A percentile compares a stretch with the other conserved stretches of the same genome.
These are phyloP conservation scores for Pyrenopolyporus hunteri DNA, from an alignment of 495 filamentous ascomycete genomes.

Conservation along the genomic window DNA sequence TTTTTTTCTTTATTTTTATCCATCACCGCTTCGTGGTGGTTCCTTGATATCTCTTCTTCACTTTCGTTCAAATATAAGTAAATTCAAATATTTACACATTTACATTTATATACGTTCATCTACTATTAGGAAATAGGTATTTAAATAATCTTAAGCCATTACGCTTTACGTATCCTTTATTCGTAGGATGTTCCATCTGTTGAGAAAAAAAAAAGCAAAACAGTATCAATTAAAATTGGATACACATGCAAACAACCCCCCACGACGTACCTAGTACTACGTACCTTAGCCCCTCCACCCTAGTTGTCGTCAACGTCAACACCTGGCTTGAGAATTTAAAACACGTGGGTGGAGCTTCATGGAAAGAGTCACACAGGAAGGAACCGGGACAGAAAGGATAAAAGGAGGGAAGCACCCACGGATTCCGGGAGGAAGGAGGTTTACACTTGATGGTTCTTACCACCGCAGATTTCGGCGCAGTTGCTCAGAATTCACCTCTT, in stretches of 20 bases:
- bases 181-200: too few relatives aligned
- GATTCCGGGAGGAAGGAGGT: conserved; percentile 23
- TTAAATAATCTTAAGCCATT: too few relatives aligned
- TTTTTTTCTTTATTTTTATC: conserved; percentile 9
- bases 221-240: conserved; percentile 10
- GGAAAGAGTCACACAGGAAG: conserved; percentile 11
- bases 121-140: too few relatives aligned
- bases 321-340: conserved; percentile 4
- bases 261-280: too few relatives aligned
- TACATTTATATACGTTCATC: too few relatives aligned
- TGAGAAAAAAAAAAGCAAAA: neutral
- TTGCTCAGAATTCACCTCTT: too few relatives aligned
- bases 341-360: conserved; percentile 34
- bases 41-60: neutral
- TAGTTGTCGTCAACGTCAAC: conserved; percentile 17
- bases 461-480: too few relatives aligned
- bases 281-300: conserved; percentile 14
- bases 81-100: neutral
- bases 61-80: neutral
- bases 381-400: conserved; percentile 32
- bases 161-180: too few relatives aligned
- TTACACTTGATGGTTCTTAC: too few relatives aligned
- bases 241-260: conserved; percentile 15
- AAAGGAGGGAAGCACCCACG: conserved; percentile 36
- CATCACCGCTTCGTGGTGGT: neutral